Percentiles rank a stretch among this genome's conserved stretches.
These are phyloP conservation scores for Porogramme epimiltina DNA, from an alignment of 1,284 basidiomycete species.

Conservation along the genomic window DNA sequence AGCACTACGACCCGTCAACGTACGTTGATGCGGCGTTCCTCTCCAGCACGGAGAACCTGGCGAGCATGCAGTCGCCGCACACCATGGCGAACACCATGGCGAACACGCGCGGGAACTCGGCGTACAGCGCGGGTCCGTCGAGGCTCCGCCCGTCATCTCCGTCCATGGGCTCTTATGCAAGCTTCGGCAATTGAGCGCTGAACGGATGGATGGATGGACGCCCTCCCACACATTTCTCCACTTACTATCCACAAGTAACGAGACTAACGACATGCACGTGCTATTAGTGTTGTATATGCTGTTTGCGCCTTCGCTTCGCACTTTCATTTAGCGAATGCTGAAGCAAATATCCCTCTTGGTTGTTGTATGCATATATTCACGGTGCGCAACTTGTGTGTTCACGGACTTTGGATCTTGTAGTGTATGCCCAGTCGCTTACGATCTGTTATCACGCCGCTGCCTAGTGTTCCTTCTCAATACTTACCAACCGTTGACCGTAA, in stretches of 20 bases:
- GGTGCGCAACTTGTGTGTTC: background rate
- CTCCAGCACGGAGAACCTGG: conserved; percentile 33
- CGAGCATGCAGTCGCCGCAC: conserved; percentile 25
- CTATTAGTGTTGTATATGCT: too few species aligned
- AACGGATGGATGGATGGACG: too few species aligned
- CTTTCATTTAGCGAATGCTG: too few species aligned
- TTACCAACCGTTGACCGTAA: too few species aligned
- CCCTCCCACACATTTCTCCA: too few species aligned
- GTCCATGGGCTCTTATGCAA: conserved; percentile 23
- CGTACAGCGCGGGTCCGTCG: conserved; percentile 8
- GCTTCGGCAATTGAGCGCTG: conserved; percentile 20
- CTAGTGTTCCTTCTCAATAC: too few species aligned
- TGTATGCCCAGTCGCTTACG: too few species aligned
- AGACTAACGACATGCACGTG: too few species aligned
- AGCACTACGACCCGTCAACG: conserved; percentile 28
- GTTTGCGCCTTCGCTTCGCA: too few species aligned
- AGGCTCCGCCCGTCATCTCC: conserved; percentile 18
- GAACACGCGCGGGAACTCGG: conserved; percentile 31
- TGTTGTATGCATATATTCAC: conserved; percentile 6
- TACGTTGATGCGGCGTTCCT: conserved; percentile 35
- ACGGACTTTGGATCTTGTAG: background rate
- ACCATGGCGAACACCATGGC: conserved; percentile 32
- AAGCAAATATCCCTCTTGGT: too few species aligned
- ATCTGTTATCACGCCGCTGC: too few species aligned
- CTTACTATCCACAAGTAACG: too few species aligned